Evolutionary conservation across 78 protist genomes (phyloP).

Genomic region (Pigoraptor vietnamica): DNA sequence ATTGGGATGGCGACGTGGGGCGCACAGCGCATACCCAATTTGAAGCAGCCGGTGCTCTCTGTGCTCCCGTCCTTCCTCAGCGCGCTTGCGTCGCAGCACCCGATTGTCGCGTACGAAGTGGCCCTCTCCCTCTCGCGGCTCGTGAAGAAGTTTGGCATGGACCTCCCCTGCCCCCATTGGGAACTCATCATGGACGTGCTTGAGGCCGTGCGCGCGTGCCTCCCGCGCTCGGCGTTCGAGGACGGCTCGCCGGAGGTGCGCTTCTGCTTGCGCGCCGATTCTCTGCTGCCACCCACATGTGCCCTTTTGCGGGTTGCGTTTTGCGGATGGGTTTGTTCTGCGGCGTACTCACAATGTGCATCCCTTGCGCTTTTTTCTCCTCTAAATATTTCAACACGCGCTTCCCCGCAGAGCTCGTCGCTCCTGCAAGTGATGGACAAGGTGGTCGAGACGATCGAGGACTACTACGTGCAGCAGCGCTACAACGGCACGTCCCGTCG

Average conservation of each 20-base stretch:
- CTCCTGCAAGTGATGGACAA: not conserved
- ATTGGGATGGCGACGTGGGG: not conserved
- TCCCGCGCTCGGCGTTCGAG: not conserved
- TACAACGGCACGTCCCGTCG: not conserved
- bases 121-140: not conserved
- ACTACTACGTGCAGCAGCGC: not conserved
- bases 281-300: not conserved
- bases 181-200: not conserved
- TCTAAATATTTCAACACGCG: not conserved
- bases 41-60: not conserved
- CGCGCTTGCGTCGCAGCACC: not conserved
- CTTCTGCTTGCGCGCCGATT: not conserved
- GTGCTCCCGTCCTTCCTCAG: not conserved
- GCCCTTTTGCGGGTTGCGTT: not conserved
- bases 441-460: not conserved
- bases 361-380: not conserved
- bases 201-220: not conserved
- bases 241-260: not conserved
- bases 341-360: not conserved
- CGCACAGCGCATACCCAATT: not conserved
- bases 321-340: not conserved
- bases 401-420: not conserved
- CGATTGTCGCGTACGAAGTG: not conserved
- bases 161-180: not conserved
- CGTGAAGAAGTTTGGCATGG: not conserved